These are phyloP conservation scores for Penicillium nucicola DNA, from an alignment of 495 filamentous ascomycete species.

Conservation along the genomic window DNA sequence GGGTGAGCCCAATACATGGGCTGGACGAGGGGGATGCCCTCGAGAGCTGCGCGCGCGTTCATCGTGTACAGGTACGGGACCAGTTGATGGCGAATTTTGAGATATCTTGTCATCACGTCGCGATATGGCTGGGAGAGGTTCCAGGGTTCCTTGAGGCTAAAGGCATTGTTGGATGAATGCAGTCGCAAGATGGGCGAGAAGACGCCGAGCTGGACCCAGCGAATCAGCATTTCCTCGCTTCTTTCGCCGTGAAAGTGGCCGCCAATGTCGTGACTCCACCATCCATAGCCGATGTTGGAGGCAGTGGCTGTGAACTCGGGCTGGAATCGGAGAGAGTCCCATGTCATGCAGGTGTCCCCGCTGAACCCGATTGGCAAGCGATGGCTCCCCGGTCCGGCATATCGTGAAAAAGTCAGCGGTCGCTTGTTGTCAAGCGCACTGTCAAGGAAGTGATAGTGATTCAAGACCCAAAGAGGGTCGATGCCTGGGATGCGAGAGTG, in stretches of 20 bases:
- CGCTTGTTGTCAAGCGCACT: constrained; percentile 27
- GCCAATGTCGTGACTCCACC: constrained; percentile 65
- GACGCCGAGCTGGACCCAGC: constrained; percentile 57
- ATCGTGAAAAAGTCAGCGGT: constrained; percentile 49
- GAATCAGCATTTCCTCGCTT: constrained; percentile 51
- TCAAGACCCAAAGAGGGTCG: constrained; percentile 61
- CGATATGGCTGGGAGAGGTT: constrained; percentile 35
- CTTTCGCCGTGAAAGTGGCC: constrained; percentile 50
- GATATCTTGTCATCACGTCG: constrained; percentile 41
- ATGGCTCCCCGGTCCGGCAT: constrained; percentile 56
- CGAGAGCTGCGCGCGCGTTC: constrained; percentile 41
- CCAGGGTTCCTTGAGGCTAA: constrained; percentile 59
- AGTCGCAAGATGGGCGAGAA: constrained; percentile 58
- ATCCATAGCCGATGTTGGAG: constrained; percentile 62
- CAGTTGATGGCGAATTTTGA: constrained; percentile 50
- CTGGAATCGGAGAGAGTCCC: constrained; percentile 56
- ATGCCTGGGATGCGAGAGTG: constrained; percentile 50
- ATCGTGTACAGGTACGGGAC: constrained; percentile 57
- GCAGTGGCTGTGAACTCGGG: constrained; percentile 61
- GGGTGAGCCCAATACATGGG: constrained; percentile 60
- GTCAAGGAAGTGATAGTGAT: constrained; percentile 58
- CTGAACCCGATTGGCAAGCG: constrained; percentile 62
- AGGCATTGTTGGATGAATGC: constrained; percentile 50
- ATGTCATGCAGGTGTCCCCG: constrained; percentile 53
- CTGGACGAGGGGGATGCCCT: constrained; percentile 48